Evolutionary conservation across 495 filamentous ascomycete genomes (phyloP).

Genomic region (Neurospora discreta): DNA sequence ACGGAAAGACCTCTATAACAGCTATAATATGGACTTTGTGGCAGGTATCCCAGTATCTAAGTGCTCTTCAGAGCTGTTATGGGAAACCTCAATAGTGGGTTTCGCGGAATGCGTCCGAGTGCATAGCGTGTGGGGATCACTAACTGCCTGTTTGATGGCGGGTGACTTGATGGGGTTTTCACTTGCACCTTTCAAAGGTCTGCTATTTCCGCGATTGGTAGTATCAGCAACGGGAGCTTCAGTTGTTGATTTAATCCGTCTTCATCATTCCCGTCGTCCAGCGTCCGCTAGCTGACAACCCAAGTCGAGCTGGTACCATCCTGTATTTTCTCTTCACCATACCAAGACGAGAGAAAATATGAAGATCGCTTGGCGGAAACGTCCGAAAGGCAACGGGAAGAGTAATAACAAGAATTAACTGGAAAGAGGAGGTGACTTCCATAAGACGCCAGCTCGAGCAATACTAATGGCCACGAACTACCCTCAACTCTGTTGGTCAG

Average conservation of each 20-base stretch:
- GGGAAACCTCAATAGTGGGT: not conserved
- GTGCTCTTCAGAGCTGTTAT: not conserved
- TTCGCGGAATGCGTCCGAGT: not conserved
- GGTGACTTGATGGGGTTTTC: not conserved
- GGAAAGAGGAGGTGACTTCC: no score
- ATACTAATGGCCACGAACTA: no score
- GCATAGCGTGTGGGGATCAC: not conserved
- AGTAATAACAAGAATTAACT: no score
- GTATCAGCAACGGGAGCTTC: not conserved
- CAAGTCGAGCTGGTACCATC: not conserved
- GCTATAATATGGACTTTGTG: fast-evolving
- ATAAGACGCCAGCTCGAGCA: no score
- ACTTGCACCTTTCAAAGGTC: not conserved
- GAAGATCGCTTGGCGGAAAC: not conserved
- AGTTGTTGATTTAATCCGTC: not conserved
- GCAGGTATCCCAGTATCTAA: not conserved
- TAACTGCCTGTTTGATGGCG: no score
- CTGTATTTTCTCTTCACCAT: not conserved
- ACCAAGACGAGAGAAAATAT: not conserved
- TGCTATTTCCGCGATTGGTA: not conserved
- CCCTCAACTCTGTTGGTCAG: no score
- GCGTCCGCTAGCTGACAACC: not conserved
- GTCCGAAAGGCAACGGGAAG: not conserved
- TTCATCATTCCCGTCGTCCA: not conserved
- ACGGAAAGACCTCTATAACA: not conserved